These are phyloP conservation scores for Candida sithepensis DNA, from an alignment of 805 yeast species.

Conservation along the genomic window DNA sequence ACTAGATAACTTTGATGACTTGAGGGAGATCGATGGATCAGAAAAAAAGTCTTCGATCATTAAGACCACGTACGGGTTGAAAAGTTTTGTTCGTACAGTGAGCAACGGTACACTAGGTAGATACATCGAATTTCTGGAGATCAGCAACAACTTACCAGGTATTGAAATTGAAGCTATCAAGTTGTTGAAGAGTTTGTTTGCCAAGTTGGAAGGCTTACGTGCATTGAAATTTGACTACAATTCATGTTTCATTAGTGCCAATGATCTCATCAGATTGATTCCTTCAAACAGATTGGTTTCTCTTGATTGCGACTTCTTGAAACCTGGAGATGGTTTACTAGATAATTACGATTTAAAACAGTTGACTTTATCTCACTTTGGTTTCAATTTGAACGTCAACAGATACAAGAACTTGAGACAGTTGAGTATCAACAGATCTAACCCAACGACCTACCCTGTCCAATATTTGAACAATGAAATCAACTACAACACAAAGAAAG, in stretches of 20 bases:
- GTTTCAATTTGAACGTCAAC: constrained; percentile 2
- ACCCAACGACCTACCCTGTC: constrained; percentile 11
- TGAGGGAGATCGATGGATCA: constrained; percentile 9
- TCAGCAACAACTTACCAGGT: constrained; percentile 22
- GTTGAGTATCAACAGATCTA: constrained; percentile 11
- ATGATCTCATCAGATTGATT: constrained; percentile 5
- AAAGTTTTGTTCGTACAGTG: constrained; percentile 19
- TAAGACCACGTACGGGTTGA: constrained; percentile 21
- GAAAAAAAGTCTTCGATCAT: constrained; percentile 17
- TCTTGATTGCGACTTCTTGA: constrained; percentile 14
- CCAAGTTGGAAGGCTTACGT: constrained; percentile 11
- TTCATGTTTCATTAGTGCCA: constrained; percentile 18
- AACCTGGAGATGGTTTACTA: not conserved
- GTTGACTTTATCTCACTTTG: constrained; percentile 3
- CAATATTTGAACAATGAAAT: constrained; percentile 6
- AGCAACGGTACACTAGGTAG: constrained; percentile 3
- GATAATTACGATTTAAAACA: constrained; percentile 5
- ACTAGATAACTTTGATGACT: constrained; percentile 12
- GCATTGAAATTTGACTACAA: constrained; percentile 17
- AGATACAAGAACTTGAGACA: constrained; percentile 9
- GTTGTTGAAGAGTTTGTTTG: constrained; percentile 14
- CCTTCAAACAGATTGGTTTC: constrained; percentile 7
- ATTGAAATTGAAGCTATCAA: constrained; percentile 20
- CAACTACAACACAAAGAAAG: constrained; percentile 6
- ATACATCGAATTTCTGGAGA: constrained; percentile 17